Percentiles rank a stretch among this genome's conserved stretches.
phyloP scores from a whole-genome alignment of 176 grass and related monocot genomes.

The Dactylis glomerata region DNA sequence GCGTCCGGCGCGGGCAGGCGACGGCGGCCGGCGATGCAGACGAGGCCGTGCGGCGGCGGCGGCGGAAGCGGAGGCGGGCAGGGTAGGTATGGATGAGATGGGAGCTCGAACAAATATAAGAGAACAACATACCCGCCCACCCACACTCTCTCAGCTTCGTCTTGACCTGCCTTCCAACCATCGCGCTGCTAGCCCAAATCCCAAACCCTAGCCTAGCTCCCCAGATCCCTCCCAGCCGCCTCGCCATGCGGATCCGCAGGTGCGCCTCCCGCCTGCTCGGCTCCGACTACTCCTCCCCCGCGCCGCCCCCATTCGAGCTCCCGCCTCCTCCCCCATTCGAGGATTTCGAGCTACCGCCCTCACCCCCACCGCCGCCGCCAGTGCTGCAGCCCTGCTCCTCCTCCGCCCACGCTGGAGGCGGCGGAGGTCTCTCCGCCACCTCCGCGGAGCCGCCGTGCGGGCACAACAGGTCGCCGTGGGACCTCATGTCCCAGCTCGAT shows the following conservation, averaged over 20 bases:
- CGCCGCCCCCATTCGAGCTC: background rate
- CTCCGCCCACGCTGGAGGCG: rapidly evolving
- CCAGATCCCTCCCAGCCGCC: conserved; percentile 14
- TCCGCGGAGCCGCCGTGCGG: background rate
- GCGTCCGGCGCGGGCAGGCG: background rate
- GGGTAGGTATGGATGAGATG: background rate
- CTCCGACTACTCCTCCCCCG: background rate
- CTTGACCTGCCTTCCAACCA: background rate
- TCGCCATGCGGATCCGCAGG: conserved; percentile 45
- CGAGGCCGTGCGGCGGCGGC: background rate
- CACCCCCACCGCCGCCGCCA: background rate
- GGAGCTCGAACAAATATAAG: background rate
- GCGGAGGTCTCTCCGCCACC: background rate
- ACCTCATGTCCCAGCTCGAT: conserved; percentile 33
- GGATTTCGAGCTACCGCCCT: background rate
- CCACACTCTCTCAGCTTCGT: background rate
- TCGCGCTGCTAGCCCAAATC: background rate
- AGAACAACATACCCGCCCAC: background rate
- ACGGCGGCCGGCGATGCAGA: background rate
- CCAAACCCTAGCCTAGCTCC: background rate
- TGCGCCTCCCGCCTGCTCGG: conserved; percentile 33
- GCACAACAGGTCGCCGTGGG: conserved; percentile 48
- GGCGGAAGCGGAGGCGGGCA: background rate
- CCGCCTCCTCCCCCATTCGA: background rate
- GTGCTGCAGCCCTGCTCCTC: background rate